Evolutionary conservation across 176 grass and related monocot species (phyloP), one percentile per base, ranked within the genome.

Genomic region (Pontederia crassipes): DNA sequence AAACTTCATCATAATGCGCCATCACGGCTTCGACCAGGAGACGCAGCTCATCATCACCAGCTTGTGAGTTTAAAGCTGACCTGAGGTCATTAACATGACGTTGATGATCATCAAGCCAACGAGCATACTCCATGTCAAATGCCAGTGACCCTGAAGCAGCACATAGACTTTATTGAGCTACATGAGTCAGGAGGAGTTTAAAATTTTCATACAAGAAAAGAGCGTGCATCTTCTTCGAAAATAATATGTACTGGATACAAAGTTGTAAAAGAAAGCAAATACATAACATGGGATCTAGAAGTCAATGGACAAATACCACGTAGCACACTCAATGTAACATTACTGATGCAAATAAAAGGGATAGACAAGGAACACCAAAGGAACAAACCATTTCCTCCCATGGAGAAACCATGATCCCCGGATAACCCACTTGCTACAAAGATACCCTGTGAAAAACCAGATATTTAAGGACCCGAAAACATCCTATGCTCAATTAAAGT

Each of bases 51-150:
- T 79, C 79, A 13, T 89, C 87, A 9, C 55, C 48, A 1, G 83
- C 77, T 59, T 78, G 79, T 11, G 84, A 66, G 27, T 67, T 61
- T 17, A 92, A 45, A 0, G 93, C 93, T 14, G 83, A 78, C 29
- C 93, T 61, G 11, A 98, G 81, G 66, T 88, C 88, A 49, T 57
- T 82, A 40, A 92, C 86, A 75, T 74, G 81, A 0, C 71, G 81
- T 54, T 88, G 93, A 71, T 98, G 93, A 17, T 92, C 87, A 13
- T 98, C 93, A 0, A 98, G 93, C 93, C 93, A 92, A 8, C 84
- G 73, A 0, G 93, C 82, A 46, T 98, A 98, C 50, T 98, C 93
- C 65, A 92, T 16, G 20, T 98, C 84, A 48, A 98, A 92, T 15
- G 79, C 93, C 27, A 83, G 9, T 0, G 77, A 79, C 5, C 79